Evolutionary conservation across 768 basidiomycete genomes (phyloP), one percentile per base, ranked within the genome.

Genomic region (Gymnopilus junonius): DNA sequence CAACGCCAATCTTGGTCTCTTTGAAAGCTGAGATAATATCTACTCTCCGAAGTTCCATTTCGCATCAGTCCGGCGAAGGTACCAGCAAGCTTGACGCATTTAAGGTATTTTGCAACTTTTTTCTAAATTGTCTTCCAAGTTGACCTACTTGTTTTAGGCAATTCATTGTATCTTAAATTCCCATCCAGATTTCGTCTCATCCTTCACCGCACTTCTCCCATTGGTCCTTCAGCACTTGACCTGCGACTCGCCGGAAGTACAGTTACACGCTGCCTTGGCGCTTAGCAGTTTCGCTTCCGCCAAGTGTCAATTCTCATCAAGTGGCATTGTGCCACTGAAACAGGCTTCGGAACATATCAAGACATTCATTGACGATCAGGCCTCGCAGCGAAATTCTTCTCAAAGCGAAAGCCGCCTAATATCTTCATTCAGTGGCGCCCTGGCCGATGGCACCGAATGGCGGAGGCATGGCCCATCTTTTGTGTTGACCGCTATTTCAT

Each of bases 191-290:
- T 87, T 90, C 64, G 67, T 85, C 8, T 74, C 79, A 0, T 79
- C 82, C 15, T 82, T 90, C 48, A 71, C 76, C 8, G 76, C 78
- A 21, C 75, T 90, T 11, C 74, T 91, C 3, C 81, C 84, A 1
- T 58, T 68, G 39, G 66, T 77, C 55, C 67, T 83, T 56, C 54
- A 64, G 4, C 66, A 74, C 58, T 69, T 83, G 39, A 54, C 67
- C 4, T 71, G 69, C 10, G 70, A 74, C 14, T 71, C 75, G 23
- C 39, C 64, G 7, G 70, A 72, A 8, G 57, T 73, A 40, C 84
- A 89, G 40, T 65, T 81, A 0, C 80, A 85, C 59, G 87, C 90
- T 2, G 85, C 83, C 8, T 79, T 84, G 66, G 86, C 87, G 2
- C 76, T 91, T 0, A 80, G 83, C 39, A 83, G 86, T 2, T 81